Conservation (phyloP, 2,329 filamentous ascomycete species). For the Stachybotrys echinatus region DNA sequence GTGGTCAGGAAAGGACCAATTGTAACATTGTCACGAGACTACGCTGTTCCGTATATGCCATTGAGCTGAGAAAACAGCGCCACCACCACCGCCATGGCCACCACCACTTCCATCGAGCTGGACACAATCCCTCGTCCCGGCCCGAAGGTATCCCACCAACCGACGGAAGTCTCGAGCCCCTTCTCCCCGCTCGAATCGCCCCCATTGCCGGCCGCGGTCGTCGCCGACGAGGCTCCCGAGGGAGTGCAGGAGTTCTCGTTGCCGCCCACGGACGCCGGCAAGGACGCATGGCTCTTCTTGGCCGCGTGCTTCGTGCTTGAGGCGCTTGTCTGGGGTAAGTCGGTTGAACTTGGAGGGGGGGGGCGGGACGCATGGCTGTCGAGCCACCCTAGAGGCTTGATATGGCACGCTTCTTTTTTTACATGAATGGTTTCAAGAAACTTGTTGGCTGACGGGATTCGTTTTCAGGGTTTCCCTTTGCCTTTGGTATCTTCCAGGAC, state of each 20-base stretch:
- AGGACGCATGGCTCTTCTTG: constrained; percentile 27
- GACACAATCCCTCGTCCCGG: neutral
- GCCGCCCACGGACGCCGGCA: constrained; percentile 24
- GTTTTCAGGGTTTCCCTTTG: constrained; percentile 55
- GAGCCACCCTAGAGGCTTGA: no score
- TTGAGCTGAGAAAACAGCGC: neutral
- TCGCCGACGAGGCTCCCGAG: neutral
- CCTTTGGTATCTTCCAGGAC: constrained; percentile 66
- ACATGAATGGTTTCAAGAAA: neutral
- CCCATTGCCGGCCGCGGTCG: neutral
- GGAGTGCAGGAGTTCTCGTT: constrained; percentile 13
- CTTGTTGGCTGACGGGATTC: neutral
- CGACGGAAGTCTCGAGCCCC: neutral
- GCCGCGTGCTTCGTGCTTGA: constrained; percentile 24
- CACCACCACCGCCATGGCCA: neutral
- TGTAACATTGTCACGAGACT: no score
- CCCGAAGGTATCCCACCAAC: neutral
- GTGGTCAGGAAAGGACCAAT: no score
- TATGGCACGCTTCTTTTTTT: neutral
- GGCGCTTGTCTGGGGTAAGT: constrained; percentile 26
- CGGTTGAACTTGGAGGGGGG: neutral
- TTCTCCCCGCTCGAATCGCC: neutral
- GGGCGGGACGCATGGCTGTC: neutral
- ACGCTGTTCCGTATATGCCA: no score
- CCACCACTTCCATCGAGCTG: neutral